Evolutionary conservation across 768 basidiomycete genomes (phyloP).

Genomic region (Hirschioporus abietinus): DNA sequence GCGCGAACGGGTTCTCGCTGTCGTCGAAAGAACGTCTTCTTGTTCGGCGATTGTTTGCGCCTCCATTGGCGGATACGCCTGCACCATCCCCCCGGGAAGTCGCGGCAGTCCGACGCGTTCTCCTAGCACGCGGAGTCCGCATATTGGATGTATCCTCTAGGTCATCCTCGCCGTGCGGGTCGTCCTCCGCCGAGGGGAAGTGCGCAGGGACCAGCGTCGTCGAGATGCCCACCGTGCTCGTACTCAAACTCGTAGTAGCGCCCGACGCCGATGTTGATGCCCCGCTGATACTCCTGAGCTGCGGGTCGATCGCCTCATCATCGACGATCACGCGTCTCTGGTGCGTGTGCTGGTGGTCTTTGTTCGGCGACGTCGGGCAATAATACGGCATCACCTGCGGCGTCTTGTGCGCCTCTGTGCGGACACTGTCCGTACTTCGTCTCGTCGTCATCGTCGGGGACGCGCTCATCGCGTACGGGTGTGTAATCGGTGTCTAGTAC

Average conservation of each 20-base stretch:
- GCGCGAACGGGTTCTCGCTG: not conserved
- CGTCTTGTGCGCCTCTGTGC: not conserved
- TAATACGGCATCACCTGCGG: not conserved
- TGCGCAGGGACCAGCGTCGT: not conserved
- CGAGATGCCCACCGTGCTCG: not conserved
- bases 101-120: not conserved
- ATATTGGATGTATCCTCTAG: not conserved
- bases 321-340: slow-evolving; percentile 16
- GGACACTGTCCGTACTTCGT: not conserved
- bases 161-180: not conserved
- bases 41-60: not conserved
- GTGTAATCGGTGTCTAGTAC: not conserved
- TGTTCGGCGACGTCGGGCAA: not conserved
- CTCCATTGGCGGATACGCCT: not conserved
- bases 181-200: not conserved
- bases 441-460: not conserved
- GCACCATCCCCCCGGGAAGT: not conserved
- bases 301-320: slow-evolving; percentile 33
- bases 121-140: not conserved
- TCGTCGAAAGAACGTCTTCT: not conserved
- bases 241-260: too few species aligned
- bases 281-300: slow-evolving; percentile 16
- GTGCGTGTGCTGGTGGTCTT: not conserved
- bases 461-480: not conserved
- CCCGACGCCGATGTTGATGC: not conserved